Conservation (phyloP, 73 alveolate species). For the Paramecium biaurelia region DNA sequence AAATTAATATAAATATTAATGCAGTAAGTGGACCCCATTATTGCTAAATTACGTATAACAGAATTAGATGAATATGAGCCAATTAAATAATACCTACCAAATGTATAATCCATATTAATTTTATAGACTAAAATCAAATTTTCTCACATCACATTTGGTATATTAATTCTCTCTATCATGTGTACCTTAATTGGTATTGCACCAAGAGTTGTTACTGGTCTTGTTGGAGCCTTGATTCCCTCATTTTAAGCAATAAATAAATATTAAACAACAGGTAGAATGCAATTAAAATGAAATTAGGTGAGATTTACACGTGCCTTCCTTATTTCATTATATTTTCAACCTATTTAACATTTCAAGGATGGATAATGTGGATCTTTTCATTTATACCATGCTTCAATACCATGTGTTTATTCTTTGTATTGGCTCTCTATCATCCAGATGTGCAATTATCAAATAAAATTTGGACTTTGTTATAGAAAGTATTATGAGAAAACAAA, state of each 20-base stretch:
- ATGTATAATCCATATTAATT: neutral
- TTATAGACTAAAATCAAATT: neutral
- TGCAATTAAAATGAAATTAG: neutral
- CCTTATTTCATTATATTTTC: conserved; percentile 15
- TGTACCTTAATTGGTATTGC: neutral
- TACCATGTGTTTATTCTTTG: conserved; percentile 31
- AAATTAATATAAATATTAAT: neutral
- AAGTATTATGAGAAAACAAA: neutral
- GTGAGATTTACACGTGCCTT: neutral
- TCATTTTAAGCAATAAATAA: conserved; percentile 3
- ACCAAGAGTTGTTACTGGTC: conserved; percentile 1
- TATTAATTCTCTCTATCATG: neutral
- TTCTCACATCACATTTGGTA: neutral
- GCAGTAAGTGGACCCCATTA: neutral
- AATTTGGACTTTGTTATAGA: neutral
- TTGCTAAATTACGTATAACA: neutral
- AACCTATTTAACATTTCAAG: neutral
- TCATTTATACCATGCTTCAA: neutral
- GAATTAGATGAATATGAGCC: conserved; percentile 13
- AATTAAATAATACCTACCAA: neutral
- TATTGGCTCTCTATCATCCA: conserved; percentile 26
- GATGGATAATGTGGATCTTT: neutral
- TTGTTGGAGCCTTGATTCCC: conserved; percentile 4
- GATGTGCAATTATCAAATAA: conserved; percentile 2
- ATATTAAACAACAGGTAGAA: neutral